Percentiles rank a stretch among this genome's conserved stretches.
Conservation (phyloP, 2,329 filamentous ascomycete genomes). For the Xylariaceae sp. region DNA sequence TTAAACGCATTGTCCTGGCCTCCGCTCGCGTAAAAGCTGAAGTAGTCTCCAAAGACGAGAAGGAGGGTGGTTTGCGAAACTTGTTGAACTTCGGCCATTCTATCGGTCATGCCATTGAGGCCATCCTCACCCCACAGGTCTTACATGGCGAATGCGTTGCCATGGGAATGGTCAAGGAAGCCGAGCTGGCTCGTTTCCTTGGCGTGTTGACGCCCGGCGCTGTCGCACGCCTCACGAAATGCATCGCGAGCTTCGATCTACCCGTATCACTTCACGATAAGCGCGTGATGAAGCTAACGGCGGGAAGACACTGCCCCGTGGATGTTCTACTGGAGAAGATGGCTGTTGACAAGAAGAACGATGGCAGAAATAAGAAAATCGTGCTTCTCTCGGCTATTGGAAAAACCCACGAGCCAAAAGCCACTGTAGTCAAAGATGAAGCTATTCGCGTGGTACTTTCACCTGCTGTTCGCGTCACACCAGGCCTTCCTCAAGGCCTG, state of each 20-base stretch:
- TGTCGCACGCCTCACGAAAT: conserved; percentile 84
- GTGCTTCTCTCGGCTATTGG: conserved; percentile 89
- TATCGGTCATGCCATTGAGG: conserved; percentile 94
- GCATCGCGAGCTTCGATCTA: conserved; percentile 87
- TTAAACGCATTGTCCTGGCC: conserved; percentile 77
- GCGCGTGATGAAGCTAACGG: conserved; percentile 72
- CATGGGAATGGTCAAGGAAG: conserved; percentile 98
- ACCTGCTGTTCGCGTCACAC: conserved; percentile 66
- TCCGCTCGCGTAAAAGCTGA: conserved; percentile 91
- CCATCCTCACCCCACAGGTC: conserved; percentile 89
- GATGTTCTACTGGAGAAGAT: conserved; percentile 85
- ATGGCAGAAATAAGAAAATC: conserved; percentile 91
- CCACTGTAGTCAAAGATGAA: conserved; percentile 81
- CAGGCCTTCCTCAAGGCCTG: conserved; percentile 61
- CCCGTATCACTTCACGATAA: conserved; percentile 82
- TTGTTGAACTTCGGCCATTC: conserved; percentile 97
- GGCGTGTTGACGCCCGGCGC: conserved; percentile 80
- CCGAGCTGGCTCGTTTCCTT: conserved; percentile 83
- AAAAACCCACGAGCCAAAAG: conserved; percentile 77
- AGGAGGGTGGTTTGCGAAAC: conserved; percentile 89
- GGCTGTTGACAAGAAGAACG: conserved; percentile 98
- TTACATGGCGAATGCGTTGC: conserved; percentile 94
- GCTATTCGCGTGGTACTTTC: conserved; percentile 80
- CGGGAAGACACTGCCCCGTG: conserved; percentile 80
- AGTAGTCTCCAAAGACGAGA: conserved; percentile 90